Percentiles rank a stretch among this genome's conserved stretches.
Evolutionary conservation across 2,329 filamentous ascomycete species (phyloP).

Genomic region (Fusarium liriodendri): DNA sequence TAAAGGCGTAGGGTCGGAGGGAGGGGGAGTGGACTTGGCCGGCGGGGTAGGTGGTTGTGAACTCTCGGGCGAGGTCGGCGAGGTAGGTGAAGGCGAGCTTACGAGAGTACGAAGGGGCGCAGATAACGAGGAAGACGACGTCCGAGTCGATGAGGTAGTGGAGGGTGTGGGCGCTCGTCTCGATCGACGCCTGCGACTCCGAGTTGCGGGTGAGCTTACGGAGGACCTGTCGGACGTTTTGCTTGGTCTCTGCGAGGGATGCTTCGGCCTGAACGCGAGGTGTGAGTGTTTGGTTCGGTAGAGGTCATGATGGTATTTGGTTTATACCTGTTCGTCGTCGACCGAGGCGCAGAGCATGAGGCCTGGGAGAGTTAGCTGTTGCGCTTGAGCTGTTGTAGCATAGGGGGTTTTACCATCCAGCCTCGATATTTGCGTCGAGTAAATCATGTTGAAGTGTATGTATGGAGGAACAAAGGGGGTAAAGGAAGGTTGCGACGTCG

Average conservation of each 20-base stretch:
- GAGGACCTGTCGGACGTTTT: conserved; percentile 89
- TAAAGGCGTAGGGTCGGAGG: conserved; percentile 93
- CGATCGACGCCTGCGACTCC: conserved; percentile 91
- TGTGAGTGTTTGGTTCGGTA: not conserved
- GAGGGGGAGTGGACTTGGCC: conserved; percentile 78
- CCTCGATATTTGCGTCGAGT: conserved; percentile 92
- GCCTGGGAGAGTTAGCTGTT: conserved; percentile 64
- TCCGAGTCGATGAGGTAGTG: conserved; percentile 90
- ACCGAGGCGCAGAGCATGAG: conserved; percentile 95
- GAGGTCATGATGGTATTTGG: not conserved
- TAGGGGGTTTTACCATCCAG: conserved; percentile 76
- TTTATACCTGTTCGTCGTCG: conserved; percentile 83
- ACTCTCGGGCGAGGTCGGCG: conserved; percentile 89
- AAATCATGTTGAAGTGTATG: conserved; percentile 71
- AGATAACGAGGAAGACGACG: conserved; percentile 93
- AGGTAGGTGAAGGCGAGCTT: conserved; percentile 99
- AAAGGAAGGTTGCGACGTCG: conserved; percentile 9
- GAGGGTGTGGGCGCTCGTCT: conserved; percentile 83
- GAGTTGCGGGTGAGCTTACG: conserved; percentile 89
- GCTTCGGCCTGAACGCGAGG: conserved; percentile 65
- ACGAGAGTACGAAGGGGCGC: conserved; percentile 92
- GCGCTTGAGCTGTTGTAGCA: not conserved
- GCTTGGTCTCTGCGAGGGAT: conserved; percentile 87
- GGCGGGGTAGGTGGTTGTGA: conserved; percentile 84
- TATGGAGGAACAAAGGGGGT: not conserved